Evolutionary conservation across 2,329 filamentous ascomycete genomes (phyloP).

Genomic region (Aspergillus novofumigatus): DNA sequence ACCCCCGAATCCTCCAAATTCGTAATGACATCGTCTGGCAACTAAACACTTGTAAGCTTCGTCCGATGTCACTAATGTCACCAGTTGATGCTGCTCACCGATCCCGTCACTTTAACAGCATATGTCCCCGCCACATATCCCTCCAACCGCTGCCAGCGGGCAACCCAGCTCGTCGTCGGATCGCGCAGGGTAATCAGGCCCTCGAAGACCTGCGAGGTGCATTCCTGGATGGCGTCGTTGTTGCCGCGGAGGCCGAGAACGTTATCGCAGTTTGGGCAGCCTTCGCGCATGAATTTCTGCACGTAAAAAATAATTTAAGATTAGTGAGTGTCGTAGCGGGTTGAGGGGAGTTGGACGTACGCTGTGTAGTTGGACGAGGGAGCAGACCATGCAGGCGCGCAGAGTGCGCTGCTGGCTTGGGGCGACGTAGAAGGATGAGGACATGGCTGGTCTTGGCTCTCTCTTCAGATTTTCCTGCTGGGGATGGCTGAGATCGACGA

Average conservation of each 20-base stretch:
- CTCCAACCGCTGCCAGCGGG: constrained; percentile 92
- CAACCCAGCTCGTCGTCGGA: constrained; percentile 84
- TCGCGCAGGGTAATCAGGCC: constrained; percentile 82
- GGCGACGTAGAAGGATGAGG: constrained; percentile 61
- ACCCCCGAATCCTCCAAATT: constrained; percentile 57
- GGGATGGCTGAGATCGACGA: not conserved
- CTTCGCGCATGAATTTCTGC: constrained; percentile 78
- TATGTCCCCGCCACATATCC: constrained; percentile 86
- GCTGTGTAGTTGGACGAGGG: constrained; percentile 77
- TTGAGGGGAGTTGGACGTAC: constrained; percentile 45
- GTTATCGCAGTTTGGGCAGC: constrained; percentile 95
- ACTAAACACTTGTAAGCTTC: constrained; percentile 22
- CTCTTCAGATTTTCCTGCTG: not conserved
- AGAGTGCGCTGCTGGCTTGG: constrained; percentile 76
- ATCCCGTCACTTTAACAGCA: constrained; percentile 88
- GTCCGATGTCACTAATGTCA: too few species aligned
- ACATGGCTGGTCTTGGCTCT: not conserved
- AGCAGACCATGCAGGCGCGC: constrained; percentile 98
- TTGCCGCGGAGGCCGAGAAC: constrained; percentile 79
- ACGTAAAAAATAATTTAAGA: constrained; percentile 1
- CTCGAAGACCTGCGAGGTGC: constrained; percentile 94
- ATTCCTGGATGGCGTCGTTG: constrained; percentile 78
- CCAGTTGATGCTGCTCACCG: constrained; percentile 48
- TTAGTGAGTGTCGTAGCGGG: constrained; percentile 1
- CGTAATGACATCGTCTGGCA: constrained; percentile 55